Base-by-base conservation (phyloP, 1,139 yeast genomes). In the Kazachstania sp. region DNA sequence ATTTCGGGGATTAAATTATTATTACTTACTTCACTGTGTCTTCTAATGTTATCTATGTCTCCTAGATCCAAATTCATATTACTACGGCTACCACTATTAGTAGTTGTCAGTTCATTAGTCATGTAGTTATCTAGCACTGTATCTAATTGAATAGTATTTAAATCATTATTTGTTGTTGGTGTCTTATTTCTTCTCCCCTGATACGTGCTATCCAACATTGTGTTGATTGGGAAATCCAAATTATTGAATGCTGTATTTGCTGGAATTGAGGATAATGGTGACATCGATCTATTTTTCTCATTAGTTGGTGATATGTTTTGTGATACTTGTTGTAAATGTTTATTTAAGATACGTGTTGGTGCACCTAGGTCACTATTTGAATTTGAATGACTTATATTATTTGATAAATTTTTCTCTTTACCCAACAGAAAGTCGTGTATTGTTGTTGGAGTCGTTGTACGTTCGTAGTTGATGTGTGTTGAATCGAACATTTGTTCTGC, bases 11-110 rank as follows among this genome's bases (percentile, higher is more conserved):
- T 43, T 18, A 48, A 49, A n/a, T 49, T 54, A 13, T 58, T 32
- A 11, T 50, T 34, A 31, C 55, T 49, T 3, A 58, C 57, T 34
- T 55, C 61, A 44, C 63, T 59, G 47, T 50, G 55, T 42, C 65
- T 53, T 49, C 63, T 45, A 12, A 41, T 36, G 32, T 44, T 38
- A 16, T 44, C 43, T 2, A 28, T 23, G 5, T 31, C n/a, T 8
- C 39, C 45, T 7, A 34, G 23, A 18, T 42, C 40, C 15, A 36
- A 12, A 18, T 34, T 29, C 15, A 42, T 11, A 20, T 36, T 34
- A 32, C 8, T 18, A 23, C 28, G 28, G 8, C n/a, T 15, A 3
- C 18, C 36, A 12, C 29, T 36, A 34, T 46, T 45, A 32, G 49
- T 45, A 19, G 45, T 18, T n/a, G 47, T 42, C 37, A 49, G 30